Evolutionary conservation across 371 early-diverging fungal genomes (phyloP), one percentile per base, ranked within the genome.

Genomic region (Rozella allomycis): DNA sequence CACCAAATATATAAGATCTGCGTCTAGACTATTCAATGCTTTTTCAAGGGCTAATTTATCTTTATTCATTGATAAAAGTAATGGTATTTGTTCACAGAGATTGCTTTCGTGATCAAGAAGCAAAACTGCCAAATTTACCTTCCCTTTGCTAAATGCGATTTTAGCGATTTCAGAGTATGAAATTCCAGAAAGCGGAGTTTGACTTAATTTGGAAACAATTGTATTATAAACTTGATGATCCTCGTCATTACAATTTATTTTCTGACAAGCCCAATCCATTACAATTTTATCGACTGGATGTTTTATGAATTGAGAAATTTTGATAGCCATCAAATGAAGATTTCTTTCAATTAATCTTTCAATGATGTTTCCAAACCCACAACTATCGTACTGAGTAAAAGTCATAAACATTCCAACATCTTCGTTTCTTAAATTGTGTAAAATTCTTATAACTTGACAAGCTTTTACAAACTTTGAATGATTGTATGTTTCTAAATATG

Each of bases 181-280:
- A 0, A 83, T 40, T 2, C 76, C 74, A 3, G 72, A 64, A 23
- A 67, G 62, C 17, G 19, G 19, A 1, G 30, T 60, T 1, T 31
- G 45, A 1, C 62, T 46, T 0, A 90, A 54, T 32, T 81, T 81
- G 6, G 74, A 72, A 1, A 76, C 65, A 22, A 94, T 72, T 17
- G 70, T 51, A 10, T 72, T 60, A 37, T 72, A 76, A 10, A 84
- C 56, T 1, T 74, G 58, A 13, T 82, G 83, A 32, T 90, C 88
- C 39, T 82, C 83, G 17, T 81, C 76, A 0, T 62, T 67, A 0
- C 83, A 73, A 22, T 30, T 17, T 53, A 74, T 69, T 60, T 90
- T 88, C 40, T 77, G 67, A 38, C 85, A 82, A 0, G 91, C 96
- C 96, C 96, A 94, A 43, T 88, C 80, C 18, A 84, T 73, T 13